These are phyloP conservation scores for Saccharum spontaneum DNA, from an alignment of 176 grass and related monocot species.

Conservation along the genomic window DNA sequence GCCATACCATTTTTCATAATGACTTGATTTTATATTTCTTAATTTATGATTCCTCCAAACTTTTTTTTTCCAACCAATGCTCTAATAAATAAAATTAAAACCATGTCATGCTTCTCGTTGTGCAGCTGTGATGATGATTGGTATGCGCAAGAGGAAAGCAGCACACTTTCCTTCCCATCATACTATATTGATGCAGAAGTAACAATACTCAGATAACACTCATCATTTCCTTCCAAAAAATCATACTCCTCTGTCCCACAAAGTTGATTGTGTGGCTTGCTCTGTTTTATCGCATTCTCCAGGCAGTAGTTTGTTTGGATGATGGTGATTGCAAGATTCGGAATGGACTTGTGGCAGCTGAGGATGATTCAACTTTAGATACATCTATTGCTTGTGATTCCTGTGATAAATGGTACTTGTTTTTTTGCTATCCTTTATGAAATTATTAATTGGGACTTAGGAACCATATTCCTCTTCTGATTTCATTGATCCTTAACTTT, in stretches of 20 bases:
- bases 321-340: conserved; percentile 76
- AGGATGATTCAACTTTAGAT: conserved; percentile 66
- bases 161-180: conserved; percentile 80
- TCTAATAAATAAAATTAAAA: conserved; percentile 18
- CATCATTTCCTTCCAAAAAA: conserved; percentile 23
- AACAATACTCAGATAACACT: conserved; percentile 50
- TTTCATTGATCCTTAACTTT: conserved; percentile 40
- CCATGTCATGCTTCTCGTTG: conserved; percentile 25
- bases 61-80: conserved; percentile 15
- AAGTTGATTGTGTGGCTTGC: conserved; percentile 28
- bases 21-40: conserved; percentile 14
- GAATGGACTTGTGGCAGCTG: conserved; percentile 53
- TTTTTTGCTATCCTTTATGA: conserved; percentile 7
- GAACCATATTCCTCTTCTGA: conserved; percentile 33
- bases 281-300: conserved; percentile 32
- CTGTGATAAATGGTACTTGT: conserved; percentile 86
- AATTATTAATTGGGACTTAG: conserved; percentile 22
- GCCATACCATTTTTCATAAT: conserved; percentile 30
- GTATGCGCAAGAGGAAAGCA: conserved; percentile 69
- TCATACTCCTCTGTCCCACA: conserved; percentile 15
- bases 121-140: conserved; percentile 82
- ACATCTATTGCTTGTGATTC: conserved; percentile 98
- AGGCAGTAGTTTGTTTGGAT: conserved; percentile 93
- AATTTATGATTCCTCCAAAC: not conserved
- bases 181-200: conserved; percentile 96